Percentiles rank a stretch among this genome's conserved stretches.
Evolutionary conservation across 1,284 basidiomycete species (phyloP).

Genomic region (Fomitopsis palustris): DNA sequence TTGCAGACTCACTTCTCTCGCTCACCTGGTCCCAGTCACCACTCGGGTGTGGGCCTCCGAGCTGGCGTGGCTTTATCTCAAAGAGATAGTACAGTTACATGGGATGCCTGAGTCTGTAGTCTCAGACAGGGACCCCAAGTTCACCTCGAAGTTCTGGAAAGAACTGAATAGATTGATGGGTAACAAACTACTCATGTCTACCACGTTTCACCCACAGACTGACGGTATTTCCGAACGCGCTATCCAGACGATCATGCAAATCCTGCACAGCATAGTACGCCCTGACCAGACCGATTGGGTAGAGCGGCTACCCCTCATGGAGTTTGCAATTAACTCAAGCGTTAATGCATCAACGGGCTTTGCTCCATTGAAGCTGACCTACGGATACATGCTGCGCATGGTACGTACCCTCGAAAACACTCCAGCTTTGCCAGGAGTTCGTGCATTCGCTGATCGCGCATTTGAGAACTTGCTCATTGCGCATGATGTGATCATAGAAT

Average conservation of each 20-base stretch:
- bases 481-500: slow-evolving; percentile 23
- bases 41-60: slow-evolving; percentile 14
- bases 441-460: slow-evolving; percentile 14
- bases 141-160: slow-evolving; percentile 14
- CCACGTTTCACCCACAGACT: slow-evolving; percentile 33
- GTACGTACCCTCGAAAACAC: background rate
- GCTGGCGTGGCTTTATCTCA: slow-evolving; percentile 17
- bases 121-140: slow-evolving; percentile 24
- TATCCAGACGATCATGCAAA: slow-evolving; percentile 23
- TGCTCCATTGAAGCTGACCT: slow-evolving; percentile 35
- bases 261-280: slow-evolving; percentile 22
- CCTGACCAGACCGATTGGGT: slow-evolving; percentile 34
- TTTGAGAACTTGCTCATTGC: slow-evolving; percentile 15
- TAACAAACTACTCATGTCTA: slow-evolving; percentile 26
- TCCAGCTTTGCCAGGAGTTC: slow-evolving; percentile 15
- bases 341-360: slow-evolving; percentile 29
- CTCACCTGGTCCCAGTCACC: slow-evolving; percentile 19
- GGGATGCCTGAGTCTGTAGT: slow-evolving; percentile 23
- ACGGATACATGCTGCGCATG: slow-evolving; percentile 23
- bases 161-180: slow-evolving; percentile 21
- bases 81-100: slow-evolving; percentile 14
- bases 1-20: slow-evolving; percentile 16
- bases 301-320: slow-evolving; percentile 25
- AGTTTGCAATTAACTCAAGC: slow-evolving; percentile 33
- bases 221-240: slow-evolving; percentile 26